Percentiles rank a stretch among this genome's conserved stretches.
Evolutionary conservation across 441 rosid species (phyloP).

Genomic region (Francoa sonchifolia): DNA sequence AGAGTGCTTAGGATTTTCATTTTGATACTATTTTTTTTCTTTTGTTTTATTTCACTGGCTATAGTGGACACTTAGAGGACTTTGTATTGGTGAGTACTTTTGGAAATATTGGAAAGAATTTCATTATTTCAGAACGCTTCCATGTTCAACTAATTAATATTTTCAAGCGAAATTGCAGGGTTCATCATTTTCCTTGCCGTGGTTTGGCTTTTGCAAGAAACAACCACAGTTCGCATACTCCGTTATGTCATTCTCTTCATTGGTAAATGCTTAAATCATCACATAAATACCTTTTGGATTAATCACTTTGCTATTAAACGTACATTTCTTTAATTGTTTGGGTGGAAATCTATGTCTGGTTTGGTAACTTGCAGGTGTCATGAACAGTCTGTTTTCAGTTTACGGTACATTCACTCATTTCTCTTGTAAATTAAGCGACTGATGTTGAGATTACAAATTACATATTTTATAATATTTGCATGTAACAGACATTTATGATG

Average conservation of each 20-base stretch:
- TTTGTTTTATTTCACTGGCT: constrained; percentile 16
- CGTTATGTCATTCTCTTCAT: constrained; percentile 84
- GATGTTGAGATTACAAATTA: neutral
- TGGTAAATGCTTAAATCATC: constrained; percentile 27
- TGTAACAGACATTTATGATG: constrained; percentile 70
- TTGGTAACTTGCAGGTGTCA: constrained; percentile 50
- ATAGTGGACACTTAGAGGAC: constrained; percentile 93
- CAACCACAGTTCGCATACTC: constrained; percentile 50
- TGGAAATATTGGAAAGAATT: too few species aligned
- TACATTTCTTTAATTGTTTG: neutral
- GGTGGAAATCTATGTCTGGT: constrained; percentile 3
- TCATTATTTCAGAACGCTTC: neutral
- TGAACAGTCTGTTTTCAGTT: constrained; percentile 89
- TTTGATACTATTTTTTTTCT: too few species aligned
- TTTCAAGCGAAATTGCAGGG: constrained; percentile 28
- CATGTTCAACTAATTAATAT: constrained; percentile 3
- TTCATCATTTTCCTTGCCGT: constrained; percentile 67
- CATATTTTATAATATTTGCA: constrained; percentile 1
- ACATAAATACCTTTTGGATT: too few species aligned
- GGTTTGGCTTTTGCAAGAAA: constrained; percentile 78
- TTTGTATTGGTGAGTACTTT: constrained; percentile 57
- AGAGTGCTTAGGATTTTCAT: neutral
- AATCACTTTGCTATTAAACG: too few species aligned
- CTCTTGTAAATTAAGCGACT: constrained; percentile 2
- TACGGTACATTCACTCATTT: constrained; percentile 33